These are phyloP conservation scores for Entonaema liquescens DNA, from an alignment of 495 filamentous ascomycete genomes.

Conservation along the genomic window DNA sequence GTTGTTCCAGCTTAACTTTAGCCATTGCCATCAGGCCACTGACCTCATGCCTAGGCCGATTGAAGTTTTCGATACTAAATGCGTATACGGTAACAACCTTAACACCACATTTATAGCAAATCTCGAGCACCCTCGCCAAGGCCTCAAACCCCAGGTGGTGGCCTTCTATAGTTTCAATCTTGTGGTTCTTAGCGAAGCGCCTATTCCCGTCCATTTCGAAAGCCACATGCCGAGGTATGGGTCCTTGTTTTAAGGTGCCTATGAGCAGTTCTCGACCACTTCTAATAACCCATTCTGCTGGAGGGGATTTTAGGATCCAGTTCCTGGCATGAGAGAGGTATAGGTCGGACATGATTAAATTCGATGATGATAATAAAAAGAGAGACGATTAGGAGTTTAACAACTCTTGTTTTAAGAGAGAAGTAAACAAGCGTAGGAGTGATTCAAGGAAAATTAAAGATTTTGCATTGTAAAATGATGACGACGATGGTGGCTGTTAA, in stretches of 20 bases:
- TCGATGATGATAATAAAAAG: constrained; percentile 59
- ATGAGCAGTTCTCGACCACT: constrained; percentile 82
- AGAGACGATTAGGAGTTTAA: constrained; percentile 74
- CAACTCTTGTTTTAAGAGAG: constrained; percentile 59
- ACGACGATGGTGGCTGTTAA: constrained; percentile 27
- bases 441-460: constrained; percentile 13
- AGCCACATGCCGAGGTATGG: constrained; percentile 91
- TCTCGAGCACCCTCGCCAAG: constrained; percentile 90
- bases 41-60: constrained; percentile 96
- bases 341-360: constrained; percentile 56
- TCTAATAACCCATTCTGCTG: constrained; percentile 80
- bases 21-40: constrained; percentile 98
- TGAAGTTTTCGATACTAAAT: constrained; percentile 99
- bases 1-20: constrained; percentile 88
- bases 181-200: constrained; percentile 84
- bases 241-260: constrained; percentile 86
- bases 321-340: constrained; percentile 78
- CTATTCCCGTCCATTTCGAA: constrained; percentile 99
- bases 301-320: constrained; percentile 90
- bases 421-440: constrained; percentile 52
- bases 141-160: constrained; percentile 97
- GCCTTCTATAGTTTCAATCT: constrained; percentile 97
- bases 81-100: constrained; percentile 97
- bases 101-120: constrained; percentile 96
- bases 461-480: constrained; percentile 25